Evolutionary conservation across 1,284 basidiomycete genomes (phyloP).

Genomic region (Hymenochaete sp.): DNA sequence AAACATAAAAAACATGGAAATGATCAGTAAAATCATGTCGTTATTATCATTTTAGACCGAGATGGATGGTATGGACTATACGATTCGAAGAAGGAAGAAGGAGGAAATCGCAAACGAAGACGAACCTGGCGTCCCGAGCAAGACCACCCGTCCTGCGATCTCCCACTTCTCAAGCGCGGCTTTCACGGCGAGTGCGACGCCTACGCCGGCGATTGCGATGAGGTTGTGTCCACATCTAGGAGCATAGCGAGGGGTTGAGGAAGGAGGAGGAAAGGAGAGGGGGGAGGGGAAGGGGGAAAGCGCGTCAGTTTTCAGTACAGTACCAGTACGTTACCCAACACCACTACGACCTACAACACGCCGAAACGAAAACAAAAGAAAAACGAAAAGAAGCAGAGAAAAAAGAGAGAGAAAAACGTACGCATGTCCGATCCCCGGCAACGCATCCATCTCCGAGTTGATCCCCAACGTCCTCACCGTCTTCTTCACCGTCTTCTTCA

Average conservation of each 20-base stretch:
- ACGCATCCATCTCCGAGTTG: conserved; percentile 34
- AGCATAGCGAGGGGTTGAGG: background rate
- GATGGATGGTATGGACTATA: background rate
- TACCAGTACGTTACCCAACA: no score
- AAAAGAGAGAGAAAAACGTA: conserved; percentile 5
- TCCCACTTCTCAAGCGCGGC: conserved; percentile 31
- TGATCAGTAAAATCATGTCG: no score
- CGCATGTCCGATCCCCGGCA: conserved; percentile 35
- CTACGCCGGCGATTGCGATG: conserved; percentile 40
- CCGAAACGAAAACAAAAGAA: background rate
- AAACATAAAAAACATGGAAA: no score
- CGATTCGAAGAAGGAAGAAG: background rate
- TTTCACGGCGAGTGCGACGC: conserved; percentile 32
- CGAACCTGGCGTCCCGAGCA: conserved; percentile 38
- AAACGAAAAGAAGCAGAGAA: background rate
- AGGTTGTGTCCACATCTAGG: conserved; percentile 38
- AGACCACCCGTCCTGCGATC: conserved; percentile 34
- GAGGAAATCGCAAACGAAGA: conserved; percentile 1
- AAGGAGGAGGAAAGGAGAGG: background rate
- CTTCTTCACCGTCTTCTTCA: no score
- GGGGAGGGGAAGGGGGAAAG: background rate
- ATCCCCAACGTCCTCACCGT: conserved; percentile 26
- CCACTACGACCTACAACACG: no score
- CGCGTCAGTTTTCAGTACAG: no score
- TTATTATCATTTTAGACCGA: background rate